These are phyloP conservation scores for Sistotremastrum suecicum DNA, from an alignment of 768 basidiomycete genomes.

Conservation along the genomic window DNA sequence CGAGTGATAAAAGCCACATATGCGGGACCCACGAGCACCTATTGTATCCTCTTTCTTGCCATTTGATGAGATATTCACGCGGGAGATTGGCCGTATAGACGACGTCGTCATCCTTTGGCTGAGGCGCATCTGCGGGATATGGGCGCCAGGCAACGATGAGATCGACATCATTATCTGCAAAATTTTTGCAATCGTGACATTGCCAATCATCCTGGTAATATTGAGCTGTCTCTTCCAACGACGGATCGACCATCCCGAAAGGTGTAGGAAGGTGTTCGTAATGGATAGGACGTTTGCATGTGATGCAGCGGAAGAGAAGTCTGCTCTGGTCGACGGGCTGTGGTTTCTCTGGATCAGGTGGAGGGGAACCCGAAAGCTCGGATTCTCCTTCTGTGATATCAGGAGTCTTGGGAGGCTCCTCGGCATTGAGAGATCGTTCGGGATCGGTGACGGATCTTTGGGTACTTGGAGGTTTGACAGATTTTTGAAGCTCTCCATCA, in stretches of 20 bases:
- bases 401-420: conserved; percentile 15
- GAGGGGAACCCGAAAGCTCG: no score
- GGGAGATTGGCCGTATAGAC: conserved; percentile 51
- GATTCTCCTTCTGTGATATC: no score
- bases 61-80: conserved; percentile 91
- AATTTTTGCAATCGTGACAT: conserved; percentile 71
- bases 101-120: conserved; percentile 23
- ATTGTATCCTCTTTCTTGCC: conserved; percentile 66
- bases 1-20: conserved; percentile 70
- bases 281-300: conserved; percentile 75
- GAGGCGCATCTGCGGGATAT: conserved; percentile 45
- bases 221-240: conserved; percentile 33
- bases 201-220: conserved; percentile 55
- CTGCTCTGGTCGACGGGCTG: background rate
- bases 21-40: conserved; percentile 85
- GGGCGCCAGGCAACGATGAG: conserved; percentile 90
- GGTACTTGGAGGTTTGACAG: background rate
- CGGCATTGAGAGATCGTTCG: conserved; percentile 6
- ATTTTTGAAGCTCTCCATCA: background rate
- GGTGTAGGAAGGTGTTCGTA: conserved; percentile 57
- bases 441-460: no score
- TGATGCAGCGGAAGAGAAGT: conserved; percentile 67
- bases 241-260: conserved; percentile 17
- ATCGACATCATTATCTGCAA: conserved; percentile 45
- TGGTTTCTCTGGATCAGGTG: no score